phyloP scores from a whole-genome alignment of 2,329 filamentous ascomycete species.

The Passalora sequoiae region DNA sequence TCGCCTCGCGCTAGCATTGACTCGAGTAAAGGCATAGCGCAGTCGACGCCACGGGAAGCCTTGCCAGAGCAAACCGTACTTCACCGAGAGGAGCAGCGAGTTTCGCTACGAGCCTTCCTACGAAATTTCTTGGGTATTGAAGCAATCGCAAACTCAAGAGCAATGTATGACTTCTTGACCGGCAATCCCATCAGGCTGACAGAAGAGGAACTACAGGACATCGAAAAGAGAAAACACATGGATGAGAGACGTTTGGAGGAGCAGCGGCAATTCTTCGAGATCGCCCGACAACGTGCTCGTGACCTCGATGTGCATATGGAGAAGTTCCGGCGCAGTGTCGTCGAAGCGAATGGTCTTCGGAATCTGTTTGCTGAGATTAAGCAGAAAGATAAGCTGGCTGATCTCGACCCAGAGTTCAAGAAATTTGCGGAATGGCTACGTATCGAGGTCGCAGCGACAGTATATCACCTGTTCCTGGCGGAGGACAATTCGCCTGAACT shows the following conservation, averaged over 20 bases:
- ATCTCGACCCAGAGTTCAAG: conserved; percentile 89
- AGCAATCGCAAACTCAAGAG: conserved; percentile 73
- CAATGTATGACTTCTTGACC: conserved; percentile 79
- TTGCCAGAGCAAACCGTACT: conserved; percentile 45
- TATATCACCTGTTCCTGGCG: conserved; percentile 94
- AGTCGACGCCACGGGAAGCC: conserved; percentile 14
- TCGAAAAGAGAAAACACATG: conserved; percentile 70
- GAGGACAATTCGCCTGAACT: conserved; percentile 97
- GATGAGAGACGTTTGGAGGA: conserved; percentile 87
- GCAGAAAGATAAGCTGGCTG: conserved; percentile 78
- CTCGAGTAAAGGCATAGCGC: conserved; percentile 11
- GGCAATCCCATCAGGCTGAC: conserved; percentile 65
- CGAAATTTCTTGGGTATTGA: conserved; percentile 78
- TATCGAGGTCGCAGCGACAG: conserved; percentile 92
- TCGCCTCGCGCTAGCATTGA: conserved; percentile 34
- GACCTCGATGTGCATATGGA: conserved; percentile 99
- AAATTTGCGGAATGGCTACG: conserved; percentile 98
- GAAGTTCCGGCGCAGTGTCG: conserved; percentile 62
- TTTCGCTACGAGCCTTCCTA: conserved; percentile 87
- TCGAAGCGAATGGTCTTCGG: conserved; percentile 77
- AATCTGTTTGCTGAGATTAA: conserved; percentile 91
- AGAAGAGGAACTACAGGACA: conserved; percentile 79
- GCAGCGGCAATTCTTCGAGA: conserved; percentile 91
- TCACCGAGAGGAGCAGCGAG: conserved; percentile 82
- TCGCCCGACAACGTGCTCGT: conserved; percentile 80